A percentile compares a stretch with the other conserved stretches of the same genome.
These are phyloP conservation scores for Laguncularia racemosa DNA, from an alignment of 345 rosid genomes.

Conservation along the genomic window DNA sequence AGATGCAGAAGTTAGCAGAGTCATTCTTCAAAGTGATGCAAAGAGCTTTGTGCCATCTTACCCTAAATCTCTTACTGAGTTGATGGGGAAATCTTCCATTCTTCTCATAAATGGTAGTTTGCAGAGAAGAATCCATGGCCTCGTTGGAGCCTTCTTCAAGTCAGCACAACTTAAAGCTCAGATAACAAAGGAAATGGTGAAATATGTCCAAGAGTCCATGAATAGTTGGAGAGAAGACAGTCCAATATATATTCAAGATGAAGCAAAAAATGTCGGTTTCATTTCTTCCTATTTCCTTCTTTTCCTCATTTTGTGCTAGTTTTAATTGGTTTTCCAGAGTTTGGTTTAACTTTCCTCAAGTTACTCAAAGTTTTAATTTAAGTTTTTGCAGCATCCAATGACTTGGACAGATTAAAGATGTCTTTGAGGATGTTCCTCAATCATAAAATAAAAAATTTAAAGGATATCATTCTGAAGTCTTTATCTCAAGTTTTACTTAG, in stretches of 20 bases:
- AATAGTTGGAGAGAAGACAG: constrained; percentile 55
- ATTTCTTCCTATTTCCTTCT: constrained; percentile 1
- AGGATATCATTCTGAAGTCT: too few species aligned
- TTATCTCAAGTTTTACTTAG: too few species aligned
- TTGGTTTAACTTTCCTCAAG: background rate
- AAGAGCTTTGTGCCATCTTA: constrained; percentile 78
- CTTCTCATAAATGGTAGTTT: constrained; percentile 74
- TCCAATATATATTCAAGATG: constrained; percentile 71
- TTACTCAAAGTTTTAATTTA: too few species aligned
- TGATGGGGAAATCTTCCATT: constrained; percentile 95
- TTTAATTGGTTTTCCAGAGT: background rate
- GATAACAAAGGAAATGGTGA: constrained; percentile 71
- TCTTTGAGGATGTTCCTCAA: too few species aligned
- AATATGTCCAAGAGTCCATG: constrained; percentile 63
- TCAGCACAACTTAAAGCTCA: constrained; percentile 81
- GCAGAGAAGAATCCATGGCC: constrained; percentile 90
- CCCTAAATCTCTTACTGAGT: constrained; percentile 86
- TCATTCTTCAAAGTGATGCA: constrained; percentile 80
- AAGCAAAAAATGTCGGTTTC: constrained; percentile 63
- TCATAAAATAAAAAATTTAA: too few species aligned
- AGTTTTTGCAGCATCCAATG: too few species aligned
- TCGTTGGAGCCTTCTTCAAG: constrained; percentile 81
- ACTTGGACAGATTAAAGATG: too few species aligned
- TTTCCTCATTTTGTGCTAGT: background rate
- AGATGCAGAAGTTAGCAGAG: constrained; percentile 80